Evolutionary conservation across 805 yeast species (phyloP), one percentile per base, ranked within the genome.

Genomic region (Barnettozyma siamensis): DNA sequence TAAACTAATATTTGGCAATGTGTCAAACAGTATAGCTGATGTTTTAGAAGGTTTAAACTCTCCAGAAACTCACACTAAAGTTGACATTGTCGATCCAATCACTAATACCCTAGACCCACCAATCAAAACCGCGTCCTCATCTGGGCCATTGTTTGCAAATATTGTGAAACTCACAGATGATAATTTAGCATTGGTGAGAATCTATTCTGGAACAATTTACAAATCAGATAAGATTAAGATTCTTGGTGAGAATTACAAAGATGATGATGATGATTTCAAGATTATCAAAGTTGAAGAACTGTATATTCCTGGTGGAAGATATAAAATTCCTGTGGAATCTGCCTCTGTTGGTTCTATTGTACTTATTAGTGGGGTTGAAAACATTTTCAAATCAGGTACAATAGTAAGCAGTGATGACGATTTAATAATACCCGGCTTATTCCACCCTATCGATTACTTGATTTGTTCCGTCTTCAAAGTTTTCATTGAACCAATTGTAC

Each of bases 401-500:
- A 60, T 88, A 0, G 62, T 65, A 48, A 23, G 29, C 15, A 70
- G 60, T 8, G 34, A 41, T 4, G 43, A 43, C 7, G 43, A 48
- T 4, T 40, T 53, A 3, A 48, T 56, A 3, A 36, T 43, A 2
- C 33, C 52, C 7, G 49, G 57, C 11, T 58, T 61, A n/a, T 67
- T 73, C 47, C 64, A 58, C 35, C 66, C 70, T 0, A 53, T 75
- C 13, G 69, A 70, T 34, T 70, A 67, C 44, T 58, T 78, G 3
- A 59, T 66, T 7, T 65, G 69, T 36, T 78, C 95, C 0, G 79
- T 84, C 2, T 76, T 86, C 53, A 87, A 88, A 53, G 75, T 91
- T 3, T 88, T 95, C 1, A 73, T 91, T 16, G 94, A 88, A 54
- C 94, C 97, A 0, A 69, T 73, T 13, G 69, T 74, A 21, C 96